phyloP scores from a whole-genome alignment of 1,284 basidiomycete genomes.

The Trametes hirsuta region DNA sequence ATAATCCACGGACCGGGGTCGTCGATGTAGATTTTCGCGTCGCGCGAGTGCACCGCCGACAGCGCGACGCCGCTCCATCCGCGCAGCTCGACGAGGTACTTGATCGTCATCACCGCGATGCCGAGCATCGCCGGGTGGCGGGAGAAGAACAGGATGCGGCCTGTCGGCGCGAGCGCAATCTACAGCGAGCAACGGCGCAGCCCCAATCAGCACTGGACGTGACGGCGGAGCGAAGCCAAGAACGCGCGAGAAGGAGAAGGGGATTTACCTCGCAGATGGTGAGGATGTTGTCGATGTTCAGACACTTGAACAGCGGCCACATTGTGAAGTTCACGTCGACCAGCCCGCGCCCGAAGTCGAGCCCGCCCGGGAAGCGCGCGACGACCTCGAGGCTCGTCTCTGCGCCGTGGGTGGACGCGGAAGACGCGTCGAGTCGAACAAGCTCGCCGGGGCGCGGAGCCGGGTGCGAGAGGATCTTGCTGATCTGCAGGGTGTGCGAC shows the following conservation, averaged over 20 bases:
- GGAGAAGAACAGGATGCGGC: conserved; percentile 89
- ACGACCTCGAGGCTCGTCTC: conserved; percentile 82
- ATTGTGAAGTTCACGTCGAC: conserved; percentile 93
- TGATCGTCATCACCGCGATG: conserved; percentile 86
- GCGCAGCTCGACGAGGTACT: conserved; percentile 90
- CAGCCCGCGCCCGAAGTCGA: conserved; percentile 82
- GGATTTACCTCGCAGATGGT: conserved; percentile 84
- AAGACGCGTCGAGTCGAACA: conserved; percentile 78
- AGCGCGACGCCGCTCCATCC: conserved; percentile 93
- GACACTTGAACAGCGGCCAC: conserved; percentile 95
- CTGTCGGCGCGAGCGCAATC: conserved; percentile 93
- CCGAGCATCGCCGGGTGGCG: conserved; percentile 92
- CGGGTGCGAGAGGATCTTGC: conserved; percentile 81
- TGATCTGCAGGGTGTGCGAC: conserved; percentile 83
- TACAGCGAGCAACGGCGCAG: conserved; percentile 29
- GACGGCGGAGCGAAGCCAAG: background rate
- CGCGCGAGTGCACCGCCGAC: conserved; percentile 85
- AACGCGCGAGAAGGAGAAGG: background rate
- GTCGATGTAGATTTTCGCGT: conserved; percentile 88
- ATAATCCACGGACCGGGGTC: conserved; percentile 93
- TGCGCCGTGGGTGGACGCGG: conserved; percentile 47
- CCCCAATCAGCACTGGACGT: background rate
- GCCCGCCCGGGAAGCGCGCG: conserved; percentile 81
- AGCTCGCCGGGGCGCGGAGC: conserved; percentile 87
- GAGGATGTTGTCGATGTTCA: conserved; percentile 93